These are phyloP conservation scores for Quercus tomentella DNA, from an alignment of 331 rosid species.

Conservation along the genomic window DNA sequence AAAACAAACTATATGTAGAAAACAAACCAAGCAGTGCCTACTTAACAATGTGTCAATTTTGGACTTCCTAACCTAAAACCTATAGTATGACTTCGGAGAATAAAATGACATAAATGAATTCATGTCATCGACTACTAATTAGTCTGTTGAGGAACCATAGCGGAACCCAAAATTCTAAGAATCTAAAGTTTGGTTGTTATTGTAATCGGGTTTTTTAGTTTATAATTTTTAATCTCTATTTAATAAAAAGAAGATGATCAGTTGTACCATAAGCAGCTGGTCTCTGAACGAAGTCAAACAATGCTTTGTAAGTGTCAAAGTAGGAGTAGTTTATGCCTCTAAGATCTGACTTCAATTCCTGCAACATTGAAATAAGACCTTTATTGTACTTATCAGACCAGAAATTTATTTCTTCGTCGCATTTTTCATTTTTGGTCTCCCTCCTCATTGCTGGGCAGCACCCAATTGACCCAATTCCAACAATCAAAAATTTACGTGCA, in stretches of 20 bases:
- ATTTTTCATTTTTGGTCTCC: constrained; percentile 36
- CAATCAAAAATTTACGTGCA: constrained; percentile 53
- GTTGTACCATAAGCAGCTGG: constrained; percentile 52
- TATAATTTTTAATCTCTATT: no score
- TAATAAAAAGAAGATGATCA: no score
- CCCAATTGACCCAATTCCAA: constrained; percentile 58
- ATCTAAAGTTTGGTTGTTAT: no score
- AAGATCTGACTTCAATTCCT: constrained; percentile 39
- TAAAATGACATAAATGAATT: no score
- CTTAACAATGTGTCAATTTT: no score
- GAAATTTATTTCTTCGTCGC: constrained; percentile 41
- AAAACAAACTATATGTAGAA: not conserved
- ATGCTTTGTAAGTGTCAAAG: constrained; percentile 46
- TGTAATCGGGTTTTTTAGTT: no score
- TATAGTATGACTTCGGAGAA: no score
- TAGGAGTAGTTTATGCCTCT: constrained; percentile 45
- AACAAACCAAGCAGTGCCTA: not conserved
- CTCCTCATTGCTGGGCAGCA: constrained; percentile 60
- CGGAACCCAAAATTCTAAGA: no score
- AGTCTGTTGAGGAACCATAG: no score
- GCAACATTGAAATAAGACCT: constrained; percentile 53
- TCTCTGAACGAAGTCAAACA: constrained; percentile 33
- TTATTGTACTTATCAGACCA: constrained; percentile 44
- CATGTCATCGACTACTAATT: no score
- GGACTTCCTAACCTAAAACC: no score